Conservation (phyloP, 352 stramenopile species). For the Phytophthora citrophthora region DNA sequence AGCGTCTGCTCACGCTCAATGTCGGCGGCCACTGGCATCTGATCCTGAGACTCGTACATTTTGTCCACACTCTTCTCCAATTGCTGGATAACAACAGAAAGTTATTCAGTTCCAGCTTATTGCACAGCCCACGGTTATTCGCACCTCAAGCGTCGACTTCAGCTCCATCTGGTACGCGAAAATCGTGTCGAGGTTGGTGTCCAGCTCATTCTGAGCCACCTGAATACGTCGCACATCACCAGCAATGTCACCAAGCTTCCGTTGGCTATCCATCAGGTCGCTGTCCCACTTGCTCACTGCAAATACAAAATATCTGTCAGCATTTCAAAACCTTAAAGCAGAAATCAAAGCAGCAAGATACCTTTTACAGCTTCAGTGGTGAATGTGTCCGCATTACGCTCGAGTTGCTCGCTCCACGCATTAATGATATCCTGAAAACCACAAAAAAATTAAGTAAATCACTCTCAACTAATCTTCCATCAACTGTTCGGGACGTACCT, state of each 20-base stretch:
- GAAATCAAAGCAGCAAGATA: constrained; percentile 20
- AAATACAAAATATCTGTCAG: background rate
- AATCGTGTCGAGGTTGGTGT: constrained; percentile 89
- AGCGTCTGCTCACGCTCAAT: constrained; percentile 89
- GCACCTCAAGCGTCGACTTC: constrained; percentile 87
- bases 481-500: constrained; percentile 41
- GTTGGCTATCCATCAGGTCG: constrained; percentile 87
- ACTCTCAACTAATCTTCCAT: background rate
- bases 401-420: constrained; percentile 88
- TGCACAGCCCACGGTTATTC: too few relatives aligned
- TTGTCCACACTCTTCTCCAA: constrained; percentile 90
- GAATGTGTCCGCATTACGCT: constrained; percentile 86
- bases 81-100: constrained; percentile 51
- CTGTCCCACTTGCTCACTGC: constrained; percentile 87
- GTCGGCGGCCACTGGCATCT: constrained; percentile 85
- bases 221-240: constrained; percentile 86
- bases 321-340: too few relatives aligned
- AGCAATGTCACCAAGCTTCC: constrained; percentile 84
- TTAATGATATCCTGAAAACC: constrained; percentile 84
- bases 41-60: constrained; percentile 87
- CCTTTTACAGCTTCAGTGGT: constrained; percentile 89
- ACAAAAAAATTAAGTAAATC: background rate
- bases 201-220: constrained; percentile 86
- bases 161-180: constrained; percentile 91
- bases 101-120: constrained; percentile 3